Conservation (phyloP, 805 yeast species). For the Kazachstania martiniae region DNA sequence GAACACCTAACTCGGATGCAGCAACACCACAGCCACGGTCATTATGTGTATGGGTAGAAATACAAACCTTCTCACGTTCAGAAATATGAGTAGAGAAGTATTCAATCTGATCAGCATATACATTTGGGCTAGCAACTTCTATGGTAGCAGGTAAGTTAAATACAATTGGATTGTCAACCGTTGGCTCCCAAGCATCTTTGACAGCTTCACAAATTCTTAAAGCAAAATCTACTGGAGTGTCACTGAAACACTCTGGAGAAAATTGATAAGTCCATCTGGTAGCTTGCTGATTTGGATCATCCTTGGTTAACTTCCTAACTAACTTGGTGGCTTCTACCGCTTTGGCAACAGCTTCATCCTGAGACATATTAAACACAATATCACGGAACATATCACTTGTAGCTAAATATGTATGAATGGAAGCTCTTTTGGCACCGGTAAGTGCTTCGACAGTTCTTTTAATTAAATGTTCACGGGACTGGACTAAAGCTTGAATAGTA, state of each 20-base stretch:
- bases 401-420: constrained; percentile 66
- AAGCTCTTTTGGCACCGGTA: constrained; percentile 66
- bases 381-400: constrained; percentile 65
- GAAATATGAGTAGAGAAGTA: constrained; percentile 50
- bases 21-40: constrained; percentile 88
- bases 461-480: constrained; percentile 66
- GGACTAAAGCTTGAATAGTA: constrained; percentile 63
- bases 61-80: constrained; percentile 59
- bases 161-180: constrained; percentile 54
- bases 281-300: constrained; percentile 39
- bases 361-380: constrained; percentile 51
- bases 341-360: constrained; percentile 45
- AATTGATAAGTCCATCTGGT: constrained; percentile 71
- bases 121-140: constrained; percentile 70
- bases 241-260: constrained; percentile 73
- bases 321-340: constrained; percentile 55
- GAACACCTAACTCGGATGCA: constrained; percentile 69
- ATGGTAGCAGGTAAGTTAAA: constrained; percentile 82
- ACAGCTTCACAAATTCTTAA: constrained; percentile 65
- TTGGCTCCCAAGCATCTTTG: constrained; percentile 63
- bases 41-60: constrained; percentile 74
- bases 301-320: constrained; percentile 59
- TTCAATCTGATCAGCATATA: constrained; percentile 79
- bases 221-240: constrained; percentile 54
- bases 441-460: constrained; percentile 62